Evolutionary conservation across 805 yeast species (phyloP).

Genomic region (Zygosaccharomyces gambellarensis): DNA sequence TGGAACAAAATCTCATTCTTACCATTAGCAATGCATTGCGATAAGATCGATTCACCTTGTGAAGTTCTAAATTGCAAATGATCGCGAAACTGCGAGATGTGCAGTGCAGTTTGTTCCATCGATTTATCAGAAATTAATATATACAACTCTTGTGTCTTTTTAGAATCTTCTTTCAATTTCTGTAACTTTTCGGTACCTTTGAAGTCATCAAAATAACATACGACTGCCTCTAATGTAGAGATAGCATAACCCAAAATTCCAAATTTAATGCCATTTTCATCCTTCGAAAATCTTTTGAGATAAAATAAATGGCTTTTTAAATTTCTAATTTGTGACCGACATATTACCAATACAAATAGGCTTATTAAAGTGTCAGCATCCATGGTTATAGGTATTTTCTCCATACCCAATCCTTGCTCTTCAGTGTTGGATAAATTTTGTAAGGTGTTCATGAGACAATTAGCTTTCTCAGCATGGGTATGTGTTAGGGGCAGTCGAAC

Average conservation of each 20-base stretch:
- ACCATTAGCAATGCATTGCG: slow-evolving; percentile 51
- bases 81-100: slow-evolving; percentile 25
- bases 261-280: slow-evolving; percentile 39
- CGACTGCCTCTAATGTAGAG: slow-evolving; percentile 79
- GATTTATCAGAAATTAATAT: slow-evolving; percentile 4
- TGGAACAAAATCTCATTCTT: slow-evolving; percentile 43
- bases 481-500: slow-evolving; percentile 43
- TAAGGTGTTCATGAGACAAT: slow-evolving; percentile 49
- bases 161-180: slow-evolving; percentile 4
- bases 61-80: slow-evolving; percentile 40
- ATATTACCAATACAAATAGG: slow-evolving; percentile 63
- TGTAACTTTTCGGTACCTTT: slow-evolving; percentile 4
- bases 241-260: slow-evolving; percentile 74
- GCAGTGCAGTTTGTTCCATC: slow-evolving; percentile 8
- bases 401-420: slow-evolving; percentile 15
- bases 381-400: slow-evolving; percentile 33
- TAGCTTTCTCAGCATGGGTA: slow-evolving; percentile 45
- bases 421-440: slow-evolving; percentile 41
- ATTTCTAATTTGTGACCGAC: slow-evolving; percentile 53
- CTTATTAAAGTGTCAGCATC: slow-evolving; percentile 83
- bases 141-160: not conserved
- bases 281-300: slow-evolving; percentile 52
- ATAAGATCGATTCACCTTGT: slow-evolving; percentile 67
- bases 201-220: slow-evolving; percentile 49
- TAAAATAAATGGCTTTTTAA: slow-evolving; percentile 63